Percentiles rank a stretch among this genome's conserved stretches.
These are phyloP conservation scores for Mercurialis annua DNA, from an alignment of 345 rosid genomes.

Conservation along the genomic window DNA sequence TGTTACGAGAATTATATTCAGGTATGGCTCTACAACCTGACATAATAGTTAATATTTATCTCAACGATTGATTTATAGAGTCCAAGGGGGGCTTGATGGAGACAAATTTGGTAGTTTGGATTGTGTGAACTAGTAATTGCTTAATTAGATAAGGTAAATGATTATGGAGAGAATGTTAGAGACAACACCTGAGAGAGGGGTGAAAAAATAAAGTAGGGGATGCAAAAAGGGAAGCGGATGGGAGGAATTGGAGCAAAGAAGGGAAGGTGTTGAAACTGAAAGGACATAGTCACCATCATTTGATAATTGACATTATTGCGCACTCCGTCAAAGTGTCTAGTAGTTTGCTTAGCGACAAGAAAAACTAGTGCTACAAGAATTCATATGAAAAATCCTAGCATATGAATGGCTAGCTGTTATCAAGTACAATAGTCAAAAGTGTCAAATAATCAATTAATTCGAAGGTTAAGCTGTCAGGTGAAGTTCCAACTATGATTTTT, in stretches of 20 bases:
- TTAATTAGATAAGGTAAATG: not conserved
- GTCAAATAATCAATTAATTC: no score
- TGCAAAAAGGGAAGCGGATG: not conserved
- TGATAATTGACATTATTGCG: not conserved
- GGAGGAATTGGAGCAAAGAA: not conserved
- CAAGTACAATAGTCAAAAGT: no score
- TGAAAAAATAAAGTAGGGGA: not conserved
- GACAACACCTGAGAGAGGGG: not conserved
- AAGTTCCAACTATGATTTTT: no score
- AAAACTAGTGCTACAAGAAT: no score
- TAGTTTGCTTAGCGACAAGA: not conserved
- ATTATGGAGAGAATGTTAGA: not conserved
- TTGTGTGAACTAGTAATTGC: not conserved
- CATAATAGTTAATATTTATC: constrained; percentile 1
- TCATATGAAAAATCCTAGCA: no score
- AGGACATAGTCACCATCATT: not conserved
- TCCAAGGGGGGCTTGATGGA: not conserved
- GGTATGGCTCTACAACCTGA: constrained; percentile 32
- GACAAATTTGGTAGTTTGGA: not conserved
- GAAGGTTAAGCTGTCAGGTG: no score
- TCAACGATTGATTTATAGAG: not conserved
- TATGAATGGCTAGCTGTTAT: no score
- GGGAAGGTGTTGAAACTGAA: not conserved
- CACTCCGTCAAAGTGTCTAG: not conserved
- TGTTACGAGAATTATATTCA: constrained; percentile 97